Evolutionary conservation across 169 alveolate species (phyloP), one percentile per base, ranked within the genome.

Genomic region (Plasmodium chabaudi): DNA sequence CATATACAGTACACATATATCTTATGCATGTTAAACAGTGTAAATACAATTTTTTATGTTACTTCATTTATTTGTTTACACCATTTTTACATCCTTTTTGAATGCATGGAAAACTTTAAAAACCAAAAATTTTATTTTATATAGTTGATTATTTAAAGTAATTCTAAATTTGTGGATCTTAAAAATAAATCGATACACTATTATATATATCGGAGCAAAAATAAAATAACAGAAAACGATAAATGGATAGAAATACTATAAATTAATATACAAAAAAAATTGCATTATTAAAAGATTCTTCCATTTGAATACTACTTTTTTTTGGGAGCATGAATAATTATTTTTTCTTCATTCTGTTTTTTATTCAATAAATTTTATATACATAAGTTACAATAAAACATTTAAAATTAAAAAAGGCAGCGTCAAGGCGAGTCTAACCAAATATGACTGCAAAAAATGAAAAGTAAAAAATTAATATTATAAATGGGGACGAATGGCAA

Each of bases 241-340:
- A 23, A 15, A 17, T 69, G 77, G 63, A n/a, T 69, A 69, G 47
- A 69, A 17, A 69, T n/a, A 69, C 47, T 69, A 69, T 60, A 56
- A 69, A 46, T 44, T 69, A 44, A 69, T 69, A 42, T 69, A 69
- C 77, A 69, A 46, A 69, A 69, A 69, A 69, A 68, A 68, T 68
- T 39, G 77, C 63, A 39, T 39, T 34, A 39, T 68, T 68, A 17
- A 46, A 44, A 68, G 46, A n/a, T 27, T 13, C 51, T 44, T 67
- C 27, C 27, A n/a, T 57, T 57, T 57, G 6, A 57, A 57, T 27
- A 4, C 19, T 57, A n/a, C 19, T 57, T 57, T 57, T 69, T 34
- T 69, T 42, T 23, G 34, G 25, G 10, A 46, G 5, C 13, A 2
- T 68, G 4, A 5, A 9, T 68, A 9, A 5, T 44, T 55, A 10